Conservation (phyloP, 176 grass and related monocot species). For the Bromus sterilis region DNA sequence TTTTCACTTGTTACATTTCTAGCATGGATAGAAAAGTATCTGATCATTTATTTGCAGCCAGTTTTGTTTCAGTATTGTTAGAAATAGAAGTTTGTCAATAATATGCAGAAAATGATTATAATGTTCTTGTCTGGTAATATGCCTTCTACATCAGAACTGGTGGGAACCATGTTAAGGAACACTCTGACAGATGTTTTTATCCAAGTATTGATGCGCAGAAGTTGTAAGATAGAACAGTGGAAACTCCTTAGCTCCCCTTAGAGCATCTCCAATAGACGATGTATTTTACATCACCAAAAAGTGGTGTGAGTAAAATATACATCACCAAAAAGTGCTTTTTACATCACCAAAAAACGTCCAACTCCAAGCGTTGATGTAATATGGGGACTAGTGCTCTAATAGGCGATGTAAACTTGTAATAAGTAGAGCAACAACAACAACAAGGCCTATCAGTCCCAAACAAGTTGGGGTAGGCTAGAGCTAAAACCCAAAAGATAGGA, state of each 20-base stretch:
- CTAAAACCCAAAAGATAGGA: too few relatives aligned
- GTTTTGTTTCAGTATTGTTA: slow-evolving; percentile 24
- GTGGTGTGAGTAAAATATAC: too few relatives aligned
- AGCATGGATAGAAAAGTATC: slow-evolving; percentile 22
- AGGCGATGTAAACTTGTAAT: too few relatives aligned
- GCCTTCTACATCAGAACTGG: slow-evolving; percentile 14
- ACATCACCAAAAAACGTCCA: too few relatives aligned
- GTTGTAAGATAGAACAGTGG: slow-evolving; percentile 7
- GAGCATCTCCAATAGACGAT: too few relatives aligned
- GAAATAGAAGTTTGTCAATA: slow-evolving; percentile 22
- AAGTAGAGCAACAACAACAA: too few relatives aligned
- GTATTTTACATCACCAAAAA: too few relatives aligned
- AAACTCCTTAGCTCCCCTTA: background rate
- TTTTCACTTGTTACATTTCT: slow-evolving; percentile 32
- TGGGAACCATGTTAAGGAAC: slow-evolving; percentile 21
- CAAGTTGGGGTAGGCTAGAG: too few relatives aligned
- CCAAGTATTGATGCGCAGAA: slow-evolving; percentile 2
- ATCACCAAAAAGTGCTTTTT: too few relatives aligned
- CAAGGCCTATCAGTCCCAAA: too few relatives aligned
- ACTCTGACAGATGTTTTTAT: slow-evolving; percentile 7
- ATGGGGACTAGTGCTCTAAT: too few relatives aligned
- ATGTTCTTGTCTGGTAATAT: slow-evolving; percentile 14
- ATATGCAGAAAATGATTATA: slow-evolving; percentile 11
- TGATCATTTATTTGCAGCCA: slow-evolving; percentile 28
- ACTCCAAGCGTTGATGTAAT: too few relatives aligned